These are phyloP conservation scores for Curvularia lunata DNA, from an alignment of 2,329 filamentous ascomycete genomes.

Conservation along the genomic window DNA sequence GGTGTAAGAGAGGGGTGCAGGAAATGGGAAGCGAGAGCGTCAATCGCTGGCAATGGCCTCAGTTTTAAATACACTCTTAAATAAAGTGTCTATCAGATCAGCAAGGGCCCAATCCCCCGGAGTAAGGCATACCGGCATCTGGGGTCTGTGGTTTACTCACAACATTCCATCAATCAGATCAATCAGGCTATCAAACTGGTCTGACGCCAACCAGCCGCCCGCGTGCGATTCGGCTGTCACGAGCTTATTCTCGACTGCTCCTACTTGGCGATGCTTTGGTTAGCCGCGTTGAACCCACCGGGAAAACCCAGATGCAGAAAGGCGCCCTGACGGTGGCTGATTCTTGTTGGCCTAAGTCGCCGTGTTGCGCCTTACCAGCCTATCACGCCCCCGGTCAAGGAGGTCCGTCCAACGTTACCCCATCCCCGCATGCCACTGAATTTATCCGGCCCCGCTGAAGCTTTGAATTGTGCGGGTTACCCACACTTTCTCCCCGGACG, in stretches of 20 bases:
- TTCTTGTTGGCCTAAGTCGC: conserved; percentile 12
- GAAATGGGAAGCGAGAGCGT: conserved; percentile 27
- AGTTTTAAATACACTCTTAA: conserved; percentile 21
- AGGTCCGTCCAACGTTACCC: conserved; percentile 18
- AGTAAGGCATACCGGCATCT: conserved; percentile 11
- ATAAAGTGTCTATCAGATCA: conserved; percentile 29
- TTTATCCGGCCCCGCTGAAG: conserved; percentile 12
- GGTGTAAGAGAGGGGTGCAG: conserved; percentile 22
- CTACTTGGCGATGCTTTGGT: conserved; percentile 22
- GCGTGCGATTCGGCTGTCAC: conserved; percentile 23
- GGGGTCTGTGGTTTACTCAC: conserved; percentile 16
- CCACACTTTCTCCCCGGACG: conserved; percentile 1
- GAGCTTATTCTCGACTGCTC: conserved; percentile 20
- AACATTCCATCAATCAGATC: conserved; percentile 35
- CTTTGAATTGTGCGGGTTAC: conserved; percentile 1
- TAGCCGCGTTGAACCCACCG: conserved; percentile 29
- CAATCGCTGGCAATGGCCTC: conserved; percentile 7
- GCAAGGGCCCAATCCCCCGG: conserved; percentile 3
- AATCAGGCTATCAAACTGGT: conserved; percentile 15
- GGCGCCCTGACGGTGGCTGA: conserved; percentile 24
- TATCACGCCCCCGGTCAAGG: conserved; percentile 22
- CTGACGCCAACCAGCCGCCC: conserved; percentile 22
- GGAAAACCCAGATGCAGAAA: conserved; percentile 19
- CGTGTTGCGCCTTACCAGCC: conserved; percentile 17
- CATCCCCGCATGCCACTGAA: conserved; percentile 9